Evolutionary conservation across 2,329 filamentous ascomycete genomes (phyloP).

Genomic region (Sporothrix inflata): DNA sequence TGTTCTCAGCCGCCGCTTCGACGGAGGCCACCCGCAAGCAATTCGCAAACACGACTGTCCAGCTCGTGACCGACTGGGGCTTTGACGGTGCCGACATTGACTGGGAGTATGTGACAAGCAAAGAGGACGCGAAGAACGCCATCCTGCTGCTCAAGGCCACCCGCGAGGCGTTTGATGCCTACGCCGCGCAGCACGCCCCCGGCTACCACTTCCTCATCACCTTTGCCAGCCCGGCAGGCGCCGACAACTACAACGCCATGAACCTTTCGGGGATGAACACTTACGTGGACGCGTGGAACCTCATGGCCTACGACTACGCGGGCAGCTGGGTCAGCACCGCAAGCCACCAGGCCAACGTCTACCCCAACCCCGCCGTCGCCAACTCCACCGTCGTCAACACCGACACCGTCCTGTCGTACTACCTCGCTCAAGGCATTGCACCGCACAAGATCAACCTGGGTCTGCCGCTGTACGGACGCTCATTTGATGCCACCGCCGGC

Average conservation of each 20-base stretch:
- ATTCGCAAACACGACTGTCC: slow-evolving; percentile 71
- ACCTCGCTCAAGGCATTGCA: slow-evolving; percentile 61
- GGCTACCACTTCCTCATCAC: slow-evolving; percentile 43
- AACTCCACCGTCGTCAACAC: slow-evolving; percentile 70
- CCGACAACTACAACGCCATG: slow-evolving; percentile 50
- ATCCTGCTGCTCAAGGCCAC: slow-evolving; percentile 49
- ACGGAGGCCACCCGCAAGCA: slow-evolving; percentile 61
- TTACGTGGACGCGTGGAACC: slow-evolving; percentile 57
- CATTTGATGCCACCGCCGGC: slow-evolving; percentile 69
- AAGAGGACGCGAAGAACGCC: slow-evolving; percentile 46
- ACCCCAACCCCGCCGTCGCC: slow-evolving; percentile 54
- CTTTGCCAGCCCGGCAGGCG: slow-evolving; percentile 46
- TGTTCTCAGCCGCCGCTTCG: slow-evolving; percentile 67
- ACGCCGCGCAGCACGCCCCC: slow-evolving; percentile 38
- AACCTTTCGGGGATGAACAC: slow-evolving; percentile 52
- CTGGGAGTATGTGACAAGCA: slow-evolving; percentile 57
- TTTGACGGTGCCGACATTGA: slow-evolving; percentile 62
- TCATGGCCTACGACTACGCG: slow-evolving; percentile 72
- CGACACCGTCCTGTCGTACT: slow-evolving; percentile 65
- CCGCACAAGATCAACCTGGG: slow-evolving; percentile 72
- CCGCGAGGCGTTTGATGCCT: slow-evolving; percentile 43
- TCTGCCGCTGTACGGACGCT: slow-evolving; percentile 78
- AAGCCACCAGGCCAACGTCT: slow-evolving; percentile 73
- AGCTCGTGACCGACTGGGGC: slow-evolving; percentile 69
- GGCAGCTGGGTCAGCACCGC: slow-evolving; percentile 65